Evolutionary conservation across 345 rosid species (phyloP), one percentile per base, ranked within the genome.

Genomic region (Gossypium bickii): DNA sequence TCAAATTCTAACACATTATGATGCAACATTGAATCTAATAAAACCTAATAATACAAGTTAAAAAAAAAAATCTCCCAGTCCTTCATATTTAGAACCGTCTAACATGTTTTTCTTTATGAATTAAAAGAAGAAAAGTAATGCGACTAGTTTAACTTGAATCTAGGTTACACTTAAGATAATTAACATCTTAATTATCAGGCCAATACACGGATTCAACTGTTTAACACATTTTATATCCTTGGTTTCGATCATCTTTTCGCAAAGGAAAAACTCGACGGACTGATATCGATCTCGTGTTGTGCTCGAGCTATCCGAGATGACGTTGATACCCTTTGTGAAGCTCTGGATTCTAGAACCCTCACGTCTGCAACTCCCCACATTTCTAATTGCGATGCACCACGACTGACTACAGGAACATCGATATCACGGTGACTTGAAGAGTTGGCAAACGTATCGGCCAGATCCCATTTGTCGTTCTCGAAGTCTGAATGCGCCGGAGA

Each of bases 101-200:
- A 29, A 0, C 5, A 0, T 0, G 27, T 29, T 29, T 29, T 29
- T 29, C 0, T 29, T 29, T 29, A 0, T 29, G 0, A 29, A 29
- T 29, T 29, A 29, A 0, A 3, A 29, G 1, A 29, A 29, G 0
- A 3, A 3, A 29, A 27, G 0, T 3, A 29, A 29, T 29, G 5
- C 34, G 0, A 3, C 0, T 3, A 3, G 4, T 4, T 3, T 1
- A 0, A 29, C 1, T 29, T 0, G 5, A 29, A 29, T 3, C 0
- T 0, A 29, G 0, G 4, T 3, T 0, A 4, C 0, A 4, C 5
- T 29, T 29, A 0, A 3, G 0, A 29, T 0, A 29, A 0, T 3
- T 0, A 29, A 29, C 0, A 4, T 4, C 1, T 29, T 29, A 29
- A 29, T 29, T 0, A 29, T 29, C 5, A 29, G 1, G 5, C 1